Evolutionary conservation across 371 early-diverging fungal species (phyloP).

Genomic region (Haplosporangium sp.): DNA sequence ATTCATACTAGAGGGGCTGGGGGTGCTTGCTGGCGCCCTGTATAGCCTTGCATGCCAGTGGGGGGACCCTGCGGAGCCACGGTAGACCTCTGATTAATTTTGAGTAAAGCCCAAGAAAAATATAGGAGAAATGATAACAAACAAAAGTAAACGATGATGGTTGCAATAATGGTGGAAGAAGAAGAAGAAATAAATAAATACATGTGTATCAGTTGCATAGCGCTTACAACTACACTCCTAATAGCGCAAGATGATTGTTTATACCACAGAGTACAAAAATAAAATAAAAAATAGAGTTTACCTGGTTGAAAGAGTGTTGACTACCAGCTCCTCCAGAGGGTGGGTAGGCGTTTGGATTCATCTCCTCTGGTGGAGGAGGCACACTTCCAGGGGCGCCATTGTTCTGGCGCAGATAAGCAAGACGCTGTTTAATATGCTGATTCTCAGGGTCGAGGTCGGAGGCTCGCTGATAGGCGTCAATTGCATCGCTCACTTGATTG

Average conservation of each 20-base stretch:
- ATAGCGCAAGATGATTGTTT: background rate
- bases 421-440: slow-evolving; percentile 83
- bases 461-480: slow-evolving; percentile 97
- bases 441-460: slow-evolving; percentile 91
- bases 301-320: slow-evolving; percentile 46
- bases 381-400: slow-evolving; percentile 55
- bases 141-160: background rate
- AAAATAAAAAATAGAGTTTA: slow-evolving; percentile 7
- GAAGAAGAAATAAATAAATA: background rate
- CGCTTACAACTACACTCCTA: background rate
- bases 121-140: background rate
- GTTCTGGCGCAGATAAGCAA: slow-evolving; percentile 62
- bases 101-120: background rate
- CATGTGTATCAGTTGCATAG: background rate
- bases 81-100: slow-evolving; percentile 28
- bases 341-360: slow-evolving; percentile 60
- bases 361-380: slow-evolving; percentile 73
- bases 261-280: background rate
- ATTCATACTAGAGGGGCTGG: slow-evolving; percentile 36
- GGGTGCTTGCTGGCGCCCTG: slow-evolving; percentile 44
- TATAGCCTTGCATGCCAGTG: slow-evolving; percentile 55
- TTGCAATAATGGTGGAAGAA: background rate
- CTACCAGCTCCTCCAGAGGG: slow-evolving; percentile 31
- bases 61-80: slow-evolving; percentile 58
- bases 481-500: slow-evolving; percentile 96